Percentiles rank a stretch among this genome's conserved stretches.
Conservation (phyloP, 371 early-diverging fungal genomes). For the Mortierella sp. region DNA sequence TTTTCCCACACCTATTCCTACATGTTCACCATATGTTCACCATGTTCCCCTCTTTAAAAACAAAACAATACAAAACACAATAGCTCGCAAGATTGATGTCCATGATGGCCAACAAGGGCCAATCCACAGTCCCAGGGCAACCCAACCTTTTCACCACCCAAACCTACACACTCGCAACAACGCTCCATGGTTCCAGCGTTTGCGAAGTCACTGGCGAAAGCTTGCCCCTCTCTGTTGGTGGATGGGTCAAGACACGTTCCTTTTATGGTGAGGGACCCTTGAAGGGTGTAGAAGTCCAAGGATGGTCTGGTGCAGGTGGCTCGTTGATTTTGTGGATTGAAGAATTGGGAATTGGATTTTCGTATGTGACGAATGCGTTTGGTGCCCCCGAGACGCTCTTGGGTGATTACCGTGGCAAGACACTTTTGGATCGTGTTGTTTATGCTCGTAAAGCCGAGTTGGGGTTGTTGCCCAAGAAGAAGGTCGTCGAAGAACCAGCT, state of each 20-base stretch:
- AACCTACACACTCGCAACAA: constrained; percentile 51
- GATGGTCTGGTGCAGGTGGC: constrained; percentile 75
- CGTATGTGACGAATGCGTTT: constrained; percentile 66
- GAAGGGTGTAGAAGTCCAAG: constrained; percentile 60
- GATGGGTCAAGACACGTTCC: constrained; percentile 55
- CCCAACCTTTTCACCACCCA: constrained; percentile 58
- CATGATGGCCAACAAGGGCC: constrained; percentile 78
- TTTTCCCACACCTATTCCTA: neutral
- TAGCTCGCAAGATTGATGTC: constrained; percentile 77
- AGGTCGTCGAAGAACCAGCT: neutral
- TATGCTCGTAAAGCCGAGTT: constrained; percentile 48
- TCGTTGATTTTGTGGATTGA: constrained; percentile 69
- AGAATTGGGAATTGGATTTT: constrained; percentile 67
- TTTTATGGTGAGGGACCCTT: constrained; percentile 52
- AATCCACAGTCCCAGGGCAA: constrained; percentile 61
- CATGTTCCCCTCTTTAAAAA: neutral
- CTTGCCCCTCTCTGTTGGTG: constrained; percentile 34
- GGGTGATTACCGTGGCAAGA: constrained; percentile 43
- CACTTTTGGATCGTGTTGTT: constrained; percentile 39
- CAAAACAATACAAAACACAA: too few relatives aligned
- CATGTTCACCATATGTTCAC: neutral
- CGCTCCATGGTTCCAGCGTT: constrained; percentile 4
- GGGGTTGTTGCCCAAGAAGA: constrained; percentile 36
- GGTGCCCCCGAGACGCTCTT: constrained; percentile 32
- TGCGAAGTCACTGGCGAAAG: constrained; percentile 27